These are phyloP conservation scores for Podila epicladia DNA, from an alignment of 192 early-diverging fungal species.

Conservation along the genomic window DNA sequence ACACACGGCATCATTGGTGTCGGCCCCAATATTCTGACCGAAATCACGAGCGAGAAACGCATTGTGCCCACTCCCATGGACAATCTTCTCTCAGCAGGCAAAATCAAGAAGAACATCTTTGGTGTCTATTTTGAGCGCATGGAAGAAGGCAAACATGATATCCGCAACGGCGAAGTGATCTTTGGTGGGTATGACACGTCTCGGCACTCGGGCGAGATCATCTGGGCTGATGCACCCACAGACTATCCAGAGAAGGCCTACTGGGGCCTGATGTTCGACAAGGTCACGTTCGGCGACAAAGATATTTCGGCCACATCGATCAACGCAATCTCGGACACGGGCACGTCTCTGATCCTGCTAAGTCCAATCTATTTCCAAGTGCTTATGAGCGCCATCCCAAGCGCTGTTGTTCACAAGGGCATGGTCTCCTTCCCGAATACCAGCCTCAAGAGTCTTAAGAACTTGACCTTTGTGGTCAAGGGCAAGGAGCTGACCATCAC, in stretches of 20 bases:
- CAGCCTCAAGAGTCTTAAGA: background rate
- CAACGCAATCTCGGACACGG: constrained; percentile 16
- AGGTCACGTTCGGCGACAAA: constrained; percentile 7
- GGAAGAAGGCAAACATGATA: background rate
- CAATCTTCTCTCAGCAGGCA: constrained; percentile 13
- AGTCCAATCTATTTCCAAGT: background rate
- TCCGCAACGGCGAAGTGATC: constrained; percentile 31
- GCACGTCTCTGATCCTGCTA: constrained; percentile 41
- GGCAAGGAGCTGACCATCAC: constrained; percentile 4
- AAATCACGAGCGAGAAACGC: constrained; percentile 8
- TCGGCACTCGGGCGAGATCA: constrained; percentile 23
- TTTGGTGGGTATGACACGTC: constrained; percentile 24
- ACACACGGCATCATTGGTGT: constrained; percentile 6
- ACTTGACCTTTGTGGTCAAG: constrained; percentile 4
- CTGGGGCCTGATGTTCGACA: constrained; percentile 31
- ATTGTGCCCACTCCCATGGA: constrained; percentile 21
- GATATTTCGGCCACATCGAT: background rate
- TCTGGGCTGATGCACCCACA: constrained; percentile 16
- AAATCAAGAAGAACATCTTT: constrained; percentile 11
- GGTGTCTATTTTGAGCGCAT: constrained; percentile 36
- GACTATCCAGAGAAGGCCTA: constrained; percentile 3
- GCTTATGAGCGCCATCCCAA: constrained; percentile 10
- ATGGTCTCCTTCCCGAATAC: background rate
- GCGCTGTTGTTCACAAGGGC: background rate
- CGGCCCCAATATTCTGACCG: constrained; percentile 3